Conservation (phyloP, 805 yeast species). For the Pichia californica region DNA sequence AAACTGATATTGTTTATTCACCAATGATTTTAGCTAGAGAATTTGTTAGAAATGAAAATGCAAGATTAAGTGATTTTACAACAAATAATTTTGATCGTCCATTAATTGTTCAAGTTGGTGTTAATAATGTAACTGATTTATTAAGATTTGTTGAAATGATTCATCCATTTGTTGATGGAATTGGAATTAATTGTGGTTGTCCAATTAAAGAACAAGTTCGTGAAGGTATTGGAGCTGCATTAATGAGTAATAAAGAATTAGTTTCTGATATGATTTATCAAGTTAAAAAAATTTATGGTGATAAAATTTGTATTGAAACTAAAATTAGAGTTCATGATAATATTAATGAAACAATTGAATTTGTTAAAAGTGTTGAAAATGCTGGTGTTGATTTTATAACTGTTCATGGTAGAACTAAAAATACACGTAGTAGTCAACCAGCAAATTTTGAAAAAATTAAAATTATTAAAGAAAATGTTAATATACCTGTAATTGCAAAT, state of each 20-base stretch:
- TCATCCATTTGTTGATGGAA: slow-evolving; percentile 86
- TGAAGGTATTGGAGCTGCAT: slow-evolving; percentile 95
- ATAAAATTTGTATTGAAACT: slow-evolving; percentile 72
- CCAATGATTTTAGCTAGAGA: slow-evolving; percentile 97
- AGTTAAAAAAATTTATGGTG: slow-evolving; percentile 71
- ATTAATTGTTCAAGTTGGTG: slow-evolving; percentile 85
- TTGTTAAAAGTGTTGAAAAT: slow-evolving; percentile 67
- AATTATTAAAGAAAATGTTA: slow-evolving; percentile 47
- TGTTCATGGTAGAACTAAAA: slow-evolving; percentile 86
- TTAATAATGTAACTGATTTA: slow-evolving; percentile 76
- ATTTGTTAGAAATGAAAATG: slow-evolving; percentile 77
- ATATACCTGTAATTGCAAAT: slow-evolving; percentile 87
- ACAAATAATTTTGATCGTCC: slow-evolving; percentile 67
- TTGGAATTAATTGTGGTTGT: slow-evolving; percentile 95
- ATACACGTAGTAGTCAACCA: slow-evolving; percentile 78
- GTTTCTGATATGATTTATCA: slow-evolving; percentile 81
- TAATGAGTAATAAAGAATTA: slow-evolving; percentile 75
- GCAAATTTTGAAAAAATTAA: slow-evolving; percentile 80
- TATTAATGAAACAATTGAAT: slow-evolving; percentile 60
- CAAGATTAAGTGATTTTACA: slow-evolving; percentile 78
- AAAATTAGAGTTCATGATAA: slow-evolving; percentile 86
- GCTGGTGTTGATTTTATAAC: slow-evolving; percentile 94
- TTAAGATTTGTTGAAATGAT: slow-evolving; percentile 81
- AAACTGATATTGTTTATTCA: slow-evolving; percentile 78
- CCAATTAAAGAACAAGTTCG: slow-evolving; percentile 92